Conservation (phyloP, 1,139 yeast species). For the Blastobotrys proliferans region DNA sequence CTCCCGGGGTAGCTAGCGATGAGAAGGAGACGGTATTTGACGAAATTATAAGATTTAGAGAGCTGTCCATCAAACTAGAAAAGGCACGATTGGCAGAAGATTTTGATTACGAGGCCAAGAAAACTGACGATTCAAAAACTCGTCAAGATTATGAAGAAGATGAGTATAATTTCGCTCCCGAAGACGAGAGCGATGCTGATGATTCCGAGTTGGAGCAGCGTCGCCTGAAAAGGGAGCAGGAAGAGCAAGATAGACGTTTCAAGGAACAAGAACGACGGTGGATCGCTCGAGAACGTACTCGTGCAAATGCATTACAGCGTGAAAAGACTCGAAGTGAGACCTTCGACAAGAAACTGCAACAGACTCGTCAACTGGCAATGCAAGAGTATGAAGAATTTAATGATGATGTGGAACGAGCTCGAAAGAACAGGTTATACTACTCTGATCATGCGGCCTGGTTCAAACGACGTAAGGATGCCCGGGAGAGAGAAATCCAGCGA, state of each 20-base stretch:
- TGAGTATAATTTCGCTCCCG: conserved; percentile 12
- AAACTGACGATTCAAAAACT: conserved; percentile 4
- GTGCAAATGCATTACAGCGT: conserved; percentile 25
- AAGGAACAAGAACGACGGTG: conserved; percentile 26
- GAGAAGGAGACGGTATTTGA: conserved; percentile 28
- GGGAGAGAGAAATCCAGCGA: conserved; percentile 29
- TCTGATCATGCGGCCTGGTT: conserved; percentile 34
- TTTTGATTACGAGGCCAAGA: conserved; percentile 21
- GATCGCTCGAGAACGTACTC: conserved; percentile 25
- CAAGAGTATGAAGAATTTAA: conserved; percentile 24
- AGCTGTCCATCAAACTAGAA: conserved; percentile 29
- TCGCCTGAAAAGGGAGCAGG: conserved; percentile 12
- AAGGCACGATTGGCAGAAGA: conserved; percentile 23
- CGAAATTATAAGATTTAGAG: conserved; percentile 34
- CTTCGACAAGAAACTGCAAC: conserved; percentile 18
- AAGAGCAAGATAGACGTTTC: conserved; percentile 22
- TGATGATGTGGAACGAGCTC: conserved; percentile 23
- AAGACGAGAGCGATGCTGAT: conserved; percentile 13
- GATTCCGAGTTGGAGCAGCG: conserved; percentile 13
- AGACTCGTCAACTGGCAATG: conserved; percentile 22
- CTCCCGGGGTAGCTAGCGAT: conserved; percentile 23
- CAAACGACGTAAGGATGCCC: conserved; percentile 27
- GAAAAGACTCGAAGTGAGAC: conserved; percentile 22
- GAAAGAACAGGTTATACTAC: conserved; percentile 29
- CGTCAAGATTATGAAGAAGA: not conserved